These are phyloP conservation scores for Warburgia ugandensis DNA, from an alignment of 164 flowering plant genomes.

Conservation along the genomic window DNA sequence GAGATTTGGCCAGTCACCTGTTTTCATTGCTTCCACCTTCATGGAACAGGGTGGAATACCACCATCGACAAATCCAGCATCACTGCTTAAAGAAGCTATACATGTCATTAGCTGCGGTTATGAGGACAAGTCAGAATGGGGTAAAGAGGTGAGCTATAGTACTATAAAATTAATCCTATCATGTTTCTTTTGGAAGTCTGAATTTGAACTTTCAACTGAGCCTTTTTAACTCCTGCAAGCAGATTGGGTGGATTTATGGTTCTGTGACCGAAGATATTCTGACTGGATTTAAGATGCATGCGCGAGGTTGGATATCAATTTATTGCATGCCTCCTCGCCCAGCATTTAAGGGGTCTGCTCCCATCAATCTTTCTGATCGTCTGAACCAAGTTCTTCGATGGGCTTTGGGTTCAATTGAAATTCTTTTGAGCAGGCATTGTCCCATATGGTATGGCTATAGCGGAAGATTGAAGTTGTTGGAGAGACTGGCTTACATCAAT, in stretches of 20 bases:
- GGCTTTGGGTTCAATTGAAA: constrained; percentile 97
- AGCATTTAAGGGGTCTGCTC: constrained; percentile 98
- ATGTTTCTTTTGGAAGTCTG: neutral
- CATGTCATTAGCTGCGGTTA: constrained; percentile 99
- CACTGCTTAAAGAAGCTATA: constrained; percentile 88
- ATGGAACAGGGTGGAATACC: constrained; percentile 97
- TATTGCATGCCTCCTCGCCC: constrained; percentile 97
- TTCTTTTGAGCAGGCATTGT: constrained; percentile 92
- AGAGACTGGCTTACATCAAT: constrained; percentile 89
- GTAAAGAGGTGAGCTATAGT: constrained; percentile 75
- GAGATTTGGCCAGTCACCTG: constrained; percentile 95
- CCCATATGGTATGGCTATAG: constrained; percentile 97
- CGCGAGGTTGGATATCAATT: constrained; percentile 94
- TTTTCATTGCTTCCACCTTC: constrained; percentile 92
- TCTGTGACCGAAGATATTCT: constrained; percentile 98
- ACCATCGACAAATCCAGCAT: constrained; percentile 84
- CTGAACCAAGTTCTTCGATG: constrained; percentile 96
- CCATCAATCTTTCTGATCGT: constrained; percentile 98
- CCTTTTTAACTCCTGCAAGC: constrained; percentile 10
- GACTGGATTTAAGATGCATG: constrained; percentile 98
- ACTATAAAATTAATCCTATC: neutral
- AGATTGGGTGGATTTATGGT: constrained; percentile 99
- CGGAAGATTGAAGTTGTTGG: constrained; percentile 66
- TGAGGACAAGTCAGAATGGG: constrained; percentile 97
- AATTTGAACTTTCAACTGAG: neutral